Conservation (phyloP, 495 filamentous ascomycete species). For the Penicillium maclennaniae region DNA sequence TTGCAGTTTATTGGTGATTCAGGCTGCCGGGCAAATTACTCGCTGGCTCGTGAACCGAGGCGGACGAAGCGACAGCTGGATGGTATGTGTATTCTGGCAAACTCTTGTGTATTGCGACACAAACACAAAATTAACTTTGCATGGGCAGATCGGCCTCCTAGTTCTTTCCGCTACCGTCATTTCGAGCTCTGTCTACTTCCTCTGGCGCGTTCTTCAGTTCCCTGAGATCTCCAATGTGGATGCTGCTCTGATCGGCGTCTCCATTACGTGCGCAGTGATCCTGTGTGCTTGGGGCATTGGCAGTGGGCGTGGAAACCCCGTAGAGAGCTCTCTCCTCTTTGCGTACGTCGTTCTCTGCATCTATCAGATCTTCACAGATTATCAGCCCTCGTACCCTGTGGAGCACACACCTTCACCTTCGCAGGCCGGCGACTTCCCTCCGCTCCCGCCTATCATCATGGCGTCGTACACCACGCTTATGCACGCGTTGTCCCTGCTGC, state of each 20-base stretch:
- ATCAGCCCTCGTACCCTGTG: slow-evolving; percentile 67
- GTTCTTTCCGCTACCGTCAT: slow-evolving; percentile 86
- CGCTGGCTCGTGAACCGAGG: slow-evolving; percentile 86
- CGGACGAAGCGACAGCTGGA: slow-evolving; percentile 91
- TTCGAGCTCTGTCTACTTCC: slow-evolving; percentile 90
- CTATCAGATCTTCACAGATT: slow-evolving; percentile 99
- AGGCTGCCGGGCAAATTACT: slow-evolving; percentile 91
- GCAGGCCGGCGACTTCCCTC: slow-evolving; percentile 77
- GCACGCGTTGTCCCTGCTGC: slow-evolving; percentile 76
- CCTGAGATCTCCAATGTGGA: slow-evolving; percentile 92
- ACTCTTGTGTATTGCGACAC: slow-evolving; percentile 4
- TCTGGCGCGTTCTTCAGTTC: slow-evolving; percentile 91
- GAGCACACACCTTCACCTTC: slow-evolving; percentile 51
- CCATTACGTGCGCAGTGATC: slow-evolving; percentile 86
- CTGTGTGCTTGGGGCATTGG: slow-evolving; percentile 92
- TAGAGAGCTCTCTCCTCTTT: slow-evolving; percentile 93
- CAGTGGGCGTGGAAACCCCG: slow-evolving; percentile 89
- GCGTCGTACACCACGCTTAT: slow-evolving; percentile 92
- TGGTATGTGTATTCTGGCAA: slow-evolving; percentile 59
- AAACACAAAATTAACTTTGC: slow-evolving; percentile 23
- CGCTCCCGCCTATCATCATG: slow-evolving; percentile 95
- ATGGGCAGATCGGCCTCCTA: slow-evolving; percentile 72
- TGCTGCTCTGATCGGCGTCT: slow-evolving; percentile 85
- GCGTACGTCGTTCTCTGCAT: slow-evolving; percentile 96
- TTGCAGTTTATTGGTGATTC: slow-evolving; percentile 92